Evolutionary conservation across 495 filamentous ascomycete genomes (phyloP).

Genomic region (Penicillium daleae): DNA sequence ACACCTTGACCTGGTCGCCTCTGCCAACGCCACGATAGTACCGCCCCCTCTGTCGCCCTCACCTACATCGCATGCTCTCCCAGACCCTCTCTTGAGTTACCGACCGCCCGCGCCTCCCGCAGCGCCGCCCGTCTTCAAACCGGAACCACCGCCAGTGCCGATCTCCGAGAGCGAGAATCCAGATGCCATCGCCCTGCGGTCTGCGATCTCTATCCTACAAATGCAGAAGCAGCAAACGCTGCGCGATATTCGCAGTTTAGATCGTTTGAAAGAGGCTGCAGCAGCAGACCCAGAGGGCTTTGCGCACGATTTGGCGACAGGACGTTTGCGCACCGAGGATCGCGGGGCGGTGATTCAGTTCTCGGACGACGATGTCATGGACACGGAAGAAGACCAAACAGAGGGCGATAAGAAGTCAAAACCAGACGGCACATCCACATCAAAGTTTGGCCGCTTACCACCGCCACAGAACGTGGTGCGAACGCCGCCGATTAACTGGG

Average conservation of each 20-base stretch:
- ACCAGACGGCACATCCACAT: conserved; percentile 29
- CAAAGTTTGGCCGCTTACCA: conserved; percentile 62
- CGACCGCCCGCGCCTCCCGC: conserved; percentile 23
- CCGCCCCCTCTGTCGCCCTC: conserved; percentile 42
- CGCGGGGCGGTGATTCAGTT: conserved; percentile 45
- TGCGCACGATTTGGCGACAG: conserved; percentile 60
- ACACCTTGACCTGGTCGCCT: conserved; percentile 42
- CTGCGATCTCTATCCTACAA: conserved; percentile 80
- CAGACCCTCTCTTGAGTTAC: conserved; percentile 13
- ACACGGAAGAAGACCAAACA: conserved; percentile 44
- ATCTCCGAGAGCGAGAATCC: conserved; percentile 78
- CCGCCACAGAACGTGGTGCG: conserved; percentile 81
- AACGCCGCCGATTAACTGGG: conserved; percentile 87
- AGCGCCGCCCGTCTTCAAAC: conserved; percentile 34
- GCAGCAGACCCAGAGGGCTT: conserved; percentile 71
- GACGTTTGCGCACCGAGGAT: conserved; percentile 51
- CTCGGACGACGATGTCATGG: conserved; percentile 38
- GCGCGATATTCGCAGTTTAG: conserved; percentile 68
- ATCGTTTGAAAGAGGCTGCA: conserved; percentile 65
- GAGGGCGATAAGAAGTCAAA: conserved; percentile 22
- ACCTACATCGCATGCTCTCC: conserved; percentile 27
- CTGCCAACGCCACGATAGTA: conserved; percentile 37
- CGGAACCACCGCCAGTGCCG: conserved; percentile 61
- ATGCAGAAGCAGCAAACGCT: conserved; percentile 76
- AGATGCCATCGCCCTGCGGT: conserved; percentile 80